These are phyloP conservation scores for Penicillium coprophilum DNA, from an alignment of 495 filamentous ascomycete genomes.

Conservation along the genomic window DNA sequence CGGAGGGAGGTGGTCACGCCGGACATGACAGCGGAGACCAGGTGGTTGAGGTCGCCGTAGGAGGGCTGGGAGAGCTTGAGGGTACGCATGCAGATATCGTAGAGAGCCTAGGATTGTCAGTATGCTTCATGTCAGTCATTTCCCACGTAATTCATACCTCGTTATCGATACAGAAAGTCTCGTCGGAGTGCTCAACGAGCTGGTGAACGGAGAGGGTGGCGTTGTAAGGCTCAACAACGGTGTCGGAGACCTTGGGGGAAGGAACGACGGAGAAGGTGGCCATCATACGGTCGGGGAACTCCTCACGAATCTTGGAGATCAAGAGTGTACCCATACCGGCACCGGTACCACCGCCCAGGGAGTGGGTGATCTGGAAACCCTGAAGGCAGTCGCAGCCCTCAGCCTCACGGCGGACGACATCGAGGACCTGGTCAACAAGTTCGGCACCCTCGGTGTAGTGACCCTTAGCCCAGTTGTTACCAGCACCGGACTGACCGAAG, in stretches of 20 bases:
- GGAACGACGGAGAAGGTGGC: slow-evolving; percentile 99
- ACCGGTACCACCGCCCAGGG: slow-evolving; percentile 99
- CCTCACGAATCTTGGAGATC: slow-evolving; percentile 99
- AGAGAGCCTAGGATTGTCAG: slow-evolving; percentile 69
- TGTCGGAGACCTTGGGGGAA: slow-evolving; percentile 99
- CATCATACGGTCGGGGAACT: slow-evolving; percentile 99
- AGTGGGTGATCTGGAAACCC: slow-evolving; percentile 99
- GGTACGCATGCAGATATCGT: slow-evolving; percentile 99
- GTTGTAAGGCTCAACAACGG: slow-evolving; percentile 99
- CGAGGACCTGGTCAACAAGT: slow-evolving; percentile 95
- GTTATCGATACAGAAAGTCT: slow-evolving; percentile 99
- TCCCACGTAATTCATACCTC: slow-evolving; percentile 56
- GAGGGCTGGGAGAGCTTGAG: slow-evolving; percentile 98
- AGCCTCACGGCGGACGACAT: slow-evolving; percentile 98
- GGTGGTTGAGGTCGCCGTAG: slow-evolving; percentile 98
- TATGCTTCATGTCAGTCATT: neutral
- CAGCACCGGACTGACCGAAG: slow-evolving; percentile 98
- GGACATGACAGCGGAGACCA: slow-evolving; percentile 99
- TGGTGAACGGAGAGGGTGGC: slow-evolving; percentile 98
- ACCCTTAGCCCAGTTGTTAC: slow-evolving; percentile 99
- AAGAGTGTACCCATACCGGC: slow-evolving; percentile 99
- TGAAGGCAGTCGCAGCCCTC: slow-evolving; percentile 99
- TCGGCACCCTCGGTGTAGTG: slow-evolving; percentile 99
- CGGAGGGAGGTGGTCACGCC: slow-evolving; percentile 98
- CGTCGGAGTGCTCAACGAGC: slow-evolving; percentile 99